phyloP scores from a whole-genome alignment of 768 basidiomycete species.

The Boletus fagicola region DNA sequence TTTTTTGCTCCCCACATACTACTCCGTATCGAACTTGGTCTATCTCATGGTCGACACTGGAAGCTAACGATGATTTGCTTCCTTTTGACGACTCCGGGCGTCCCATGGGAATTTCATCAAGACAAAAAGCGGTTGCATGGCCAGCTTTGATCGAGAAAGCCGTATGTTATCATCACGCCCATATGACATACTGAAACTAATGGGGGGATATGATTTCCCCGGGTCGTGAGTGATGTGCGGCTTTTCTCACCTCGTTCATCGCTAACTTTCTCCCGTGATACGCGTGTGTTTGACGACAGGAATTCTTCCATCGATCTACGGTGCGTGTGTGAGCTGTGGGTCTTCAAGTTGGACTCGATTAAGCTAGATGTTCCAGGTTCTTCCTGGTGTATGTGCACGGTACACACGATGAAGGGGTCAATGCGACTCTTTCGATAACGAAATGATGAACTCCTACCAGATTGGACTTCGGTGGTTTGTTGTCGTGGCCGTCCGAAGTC shows the following conservation, averaged over 20 bases:
- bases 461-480: too few species aligned
- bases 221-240: conserved; percentile 66
- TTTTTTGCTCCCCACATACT: not conserved
- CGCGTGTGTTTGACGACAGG: conserved; percentile 37
- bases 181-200: conserved; percentile 56
- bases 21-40: not conserved
- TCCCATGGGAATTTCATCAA: conserved; percentile 56
- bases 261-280: not conserved
- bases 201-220: conserved; percentile 87
- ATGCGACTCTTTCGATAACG: not conserved
- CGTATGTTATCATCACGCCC: conserved; percentile 36
- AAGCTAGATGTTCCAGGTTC: not conserved
- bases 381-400: not conserved
- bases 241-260: not conserved
- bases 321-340: conserved; percentile 41
- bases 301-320: conserved; percentile 82
- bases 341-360: not conserved
- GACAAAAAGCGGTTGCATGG: conserved; percentile 48
- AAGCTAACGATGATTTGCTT: conserved; percentile 71
- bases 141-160: conserved; percentile 82
- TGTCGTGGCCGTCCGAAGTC: too few species aligned
- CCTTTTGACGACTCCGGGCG: conserved; percentile 55
- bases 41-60: not conserved
- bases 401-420: not conserved
- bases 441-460: not conserved